phyloP scores from a whole-genome alignment of 2,329 filamentous ascomycete genomes.

The Xylaria sp. region DNA sequence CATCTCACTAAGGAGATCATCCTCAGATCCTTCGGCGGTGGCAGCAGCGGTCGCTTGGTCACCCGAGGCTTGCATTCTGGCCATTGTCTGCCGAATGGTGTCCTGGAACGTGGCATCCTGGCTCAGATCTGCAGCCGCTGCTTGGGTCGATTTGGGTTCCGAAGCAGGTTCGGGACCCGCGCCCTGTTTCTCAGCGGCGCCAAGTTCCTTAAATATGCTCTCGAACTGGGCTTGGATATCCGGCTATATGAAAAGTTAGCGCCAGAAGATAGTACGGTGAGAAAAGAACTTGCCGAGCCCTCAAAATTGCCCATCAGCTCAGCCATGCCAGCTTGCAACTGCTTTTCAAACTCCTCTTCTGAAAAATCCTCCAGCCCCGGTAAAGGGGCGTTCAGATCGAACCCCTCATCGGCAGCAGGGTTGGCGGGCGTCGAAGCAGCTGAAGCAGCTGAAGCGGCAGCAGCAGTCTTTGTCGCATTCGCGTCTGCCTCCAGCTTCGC shows the following conservation, averaged over 20 bases:
- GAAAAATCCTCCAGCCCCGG: constrained; percentile 42
- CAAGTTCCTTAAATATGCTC: constrained; percentile 67
- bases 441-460: constrained; percentile 16
- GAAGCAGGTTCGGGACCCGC: constrained; percentile 25
- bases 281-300: constrained; percentile 42
- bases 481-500: constrained; percentile 50
- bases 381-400: constrained; percentile 24
- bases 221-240: constrained; percentile 78
- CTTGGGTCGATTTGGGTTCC: constrained; percentile 23
- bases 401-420: constrained; percentile 16
- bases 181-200: constrained; percentile 39
- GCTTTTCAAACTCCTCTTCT: constrained; percentile 76
- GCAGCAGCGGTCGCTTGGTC: constrained; percentile 77
- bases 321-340: constrained; percentile 88
- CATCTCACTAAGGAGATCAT: constrained; percentile 88
- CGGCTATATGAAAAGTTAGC: constrained; percentile 37
- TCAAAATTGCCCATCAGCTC: constrained; percentile 70
- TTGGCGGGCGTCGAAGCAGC: constrained; percentile 23
- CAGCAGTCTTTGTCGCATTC: constrained; percentile 23
- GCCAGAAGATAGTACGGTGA: background rate
- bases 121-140: constrained; percentile 33
- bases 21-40: constrained; percentile 56
- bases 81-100: constrained; percentile 89
- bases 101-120: constrained; percentile 76
- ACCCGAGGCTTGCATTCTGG: constrained; percentile 87